Evolutionary conservation across 257 asterid species (phyloP).

Genomic region (Vinca minor): DNA sequence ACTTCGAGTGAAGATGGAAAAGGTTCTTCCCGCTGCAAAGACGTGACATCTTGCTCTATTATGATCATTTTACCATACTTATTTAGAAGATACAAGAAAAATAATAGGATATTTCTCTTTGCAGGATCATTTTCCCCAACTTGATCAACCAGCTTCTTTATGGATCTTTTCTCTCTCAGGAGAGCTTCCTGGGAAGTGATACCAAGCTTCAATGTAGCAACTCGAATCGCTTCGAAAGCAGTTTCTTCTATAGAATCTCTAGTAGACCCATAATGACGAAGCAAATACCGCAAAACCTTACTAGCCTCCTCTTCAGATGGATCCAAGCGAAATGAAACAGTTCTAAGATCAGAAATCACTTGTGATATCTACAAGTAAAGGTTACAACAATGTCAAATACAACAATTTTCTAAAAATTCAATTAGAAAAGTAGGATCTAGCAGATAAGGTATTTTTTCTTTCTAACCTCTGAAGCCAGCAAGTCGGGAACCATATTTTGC

Average conservation of each 20-base stretch:
- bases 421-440: background rate
- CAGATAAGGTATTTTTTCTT: too few relatives aligned
- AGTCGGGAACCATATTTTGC: conserved; percentile 63
- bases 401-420: background rate
- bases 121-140: conserved; percentile 30
- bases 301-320: conserved; percentile 80
- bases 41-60: conserved; percentile 23
- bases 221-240: conserved; percentile 39
- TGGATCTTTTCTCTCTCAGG: conserved; percentile 61
- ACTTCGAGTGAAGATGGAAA: too few relatives aligned
- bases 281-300: conserved; percentile 45
- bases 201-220: conserved; percentile 42
- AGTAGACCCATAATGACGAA: conserved; percentile 43
- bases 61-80: conserved; percentile 44
- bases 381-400: background rate
- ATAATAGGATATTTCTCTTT: conserved; percentile 49
- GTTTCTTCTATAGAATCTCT: conserved; percentile 38
- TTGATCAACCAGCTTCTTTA: conserved; percentile 45
- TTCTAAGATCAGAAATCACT: conserved; percentile 50
- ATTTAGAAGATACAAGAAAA: conserved; percentile 48
- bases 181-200: conserved; percentile 60
- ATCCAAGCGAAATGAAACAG: conserved; percentile 52
- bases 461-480: conserved; percentile 78
- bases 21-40: conserved; percentile 21
- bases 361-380: conserved; percentile 56